A percentile compares a stretch with the other conserved stretches of the same genome.
These are phyloP conservation scores for Seiridium cupressi DNA, from an alignment of 2,329 filamentous ascomycete genomes.

Conservation along the genomic window DNA sequence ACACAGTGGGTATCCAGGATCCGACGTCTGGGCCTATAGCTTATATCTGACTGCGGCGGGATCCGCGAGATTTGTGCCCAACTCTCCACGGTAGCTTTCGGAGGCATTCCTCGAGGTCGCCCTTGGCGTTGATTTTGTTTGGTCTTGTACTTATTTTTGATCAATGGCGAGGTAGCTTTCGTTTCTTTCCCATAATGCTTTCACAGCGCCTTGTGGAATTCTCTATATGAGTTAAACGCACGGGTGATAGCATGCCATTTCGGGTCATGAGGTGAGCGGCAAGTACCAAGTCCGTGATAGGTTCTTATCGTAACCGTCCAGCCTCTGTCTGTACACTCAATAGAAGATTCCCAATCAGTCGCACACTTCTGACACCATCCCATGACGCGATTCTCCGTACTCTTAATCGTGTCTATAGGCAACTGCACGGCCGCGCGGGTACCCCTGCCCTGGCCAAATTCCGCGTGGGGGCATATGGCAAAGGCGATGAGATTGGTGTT, in stretches of 20 bases:
- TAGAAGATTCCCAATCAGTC: conserved; percentile 12
- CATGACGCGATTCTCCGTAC: conserved; percentile 3
- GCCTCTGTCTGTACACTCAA: conserved; percentile 9
- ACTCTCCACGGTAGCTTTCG: too few relatives aligned
- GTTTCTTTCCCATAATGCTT: conserved; percentile 9
- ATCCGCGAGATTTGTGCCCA: too few relatives aligned
- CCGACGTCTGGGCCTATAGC: too few relatives aligned
- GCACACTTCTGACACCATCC: conserved; percentile 12
- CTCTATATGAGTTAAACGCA: conserved; percentile 4
- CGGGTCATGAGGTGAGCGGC: conserved; percentile 10
- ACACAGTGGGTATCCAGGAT: too few relatives aligned
- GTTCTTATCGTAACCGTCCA: conserved; percentile 11
- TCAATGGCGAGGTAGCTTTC: background rate
- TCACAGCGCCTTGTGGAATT: conserved; percentile 10
- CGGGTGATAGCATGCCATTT: conserved; percentile 12
- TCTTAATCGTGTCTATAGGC: conserved; percentile 7
- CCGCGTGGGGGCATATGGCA: background rate
- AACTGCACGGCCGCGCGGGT: background rate
- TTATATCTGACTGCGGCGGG: too few relatives aligned
- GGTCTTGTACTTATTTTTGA: background rate
- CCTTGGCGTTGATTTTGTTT: too few relatives aligned
- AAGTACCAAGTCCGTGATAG: conserved; percentile 11
- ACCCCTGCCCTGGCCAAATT: background rate
- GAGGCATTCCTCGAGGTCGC: too few relatives aligned
- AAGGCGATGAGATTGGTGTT: background rate